Conservation (phyloP, 2,329 filamentous ascomycete species). For the Fonsecaea pedrosoi region DNA sequence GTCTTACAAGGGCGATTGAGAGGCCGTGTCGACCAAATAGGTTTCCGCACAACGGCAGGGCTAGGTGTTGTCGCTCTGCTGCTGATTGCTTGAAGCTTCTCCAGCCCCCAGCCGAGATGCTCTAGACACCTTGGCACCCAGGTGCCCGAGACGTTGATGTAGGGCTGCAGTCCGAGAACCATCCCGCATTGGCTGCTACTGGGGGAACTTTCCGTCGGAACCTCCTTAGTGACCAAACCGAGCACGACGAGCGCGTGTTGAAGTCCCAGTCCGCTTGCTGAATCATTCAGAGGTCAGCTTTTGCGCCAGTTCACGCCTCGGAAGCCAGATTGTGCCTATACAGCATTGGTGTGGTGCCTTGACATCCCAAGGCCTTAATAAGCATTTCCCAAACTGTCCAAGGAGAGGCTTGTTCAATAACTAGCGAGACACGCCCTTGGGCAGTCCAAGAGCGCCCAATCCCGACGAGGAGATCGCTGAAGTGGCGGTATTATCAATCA, state of each 20-base stretch:
- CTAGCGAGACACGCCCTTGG: not conserved
- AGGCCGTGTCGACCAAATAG: not conserved
- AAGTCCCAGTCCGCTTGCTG: not conserved
- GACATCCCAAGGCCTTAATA: slow-evolving; percentile 1
- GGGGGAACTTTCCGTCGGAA: no score
- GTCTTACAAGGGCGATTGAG: not conserved
- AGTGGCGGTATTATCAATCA: not conserved
- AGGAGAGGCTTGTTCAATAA: not conserved
- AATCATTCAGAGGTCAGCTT: not conserved
- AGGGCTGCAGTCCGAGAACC: not conserved
- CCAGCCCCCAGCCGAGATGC: not conserved
- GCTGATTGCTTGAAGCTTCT: not conserved
- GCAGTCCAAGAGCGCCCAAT: not conserved
- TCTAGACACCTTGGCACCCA: not conserved
- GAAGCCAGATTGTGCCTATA: not conserved
- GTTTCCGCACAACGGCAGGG: not conserved
- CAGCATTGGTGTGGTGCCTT: not conserved
- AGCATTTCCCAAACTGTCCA: not conserved
- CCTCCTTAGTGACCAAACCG: no score
- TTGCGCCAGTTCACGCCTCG: not conserved
- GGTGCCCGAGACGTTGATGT: not conserved
- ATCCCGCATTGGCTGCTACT: no score
- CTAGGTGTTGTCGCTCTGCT: not conserved
- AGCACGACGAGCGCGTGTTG: no score
- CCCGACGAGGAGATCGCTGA: not conserved